Base-by-base conservation (phyloP, 371 early-diverging fungal genomes). In the Apophysomyces ossiformis region DNA sequence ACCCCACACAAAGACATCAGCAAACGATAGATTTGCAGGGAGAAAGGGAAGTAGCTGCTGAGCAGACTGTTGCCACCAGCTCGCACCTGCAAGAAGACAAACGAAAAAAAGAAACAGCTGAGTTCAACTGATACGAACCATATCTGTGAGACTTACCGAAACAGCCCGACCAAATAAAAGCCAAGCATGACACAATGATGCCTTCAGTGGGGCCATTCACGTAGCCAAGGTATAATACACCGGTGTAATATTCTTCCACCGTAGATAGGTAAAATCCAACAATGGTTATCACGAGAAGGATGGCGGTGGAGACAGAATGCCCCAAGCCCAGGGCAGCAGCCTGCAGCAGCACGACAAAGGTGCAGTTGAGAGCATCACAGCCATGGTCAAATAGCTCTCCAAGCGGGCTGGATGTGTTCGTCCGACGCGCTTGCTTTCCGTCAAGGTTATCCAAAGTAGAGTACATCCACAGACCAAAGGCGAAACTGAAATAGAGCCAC, bases 371-470 rank as follows among this genome's bases (percentile, higher is more conserved):
- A 13, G 97, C 95, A 73, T 97, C 97, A 72, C 96, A 94, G 9
- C 97, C 97, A 69, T 93, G 92, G 74, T 93, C 95, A 80, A 95
- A 97, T 21, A 99, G 84, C 81, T 99, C 98, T 37, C 99, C 99
- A 13, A 99, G 84, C 7, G 99, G 96, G 2, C 94, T 93, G 3
- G 92, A 90, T 3, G 93, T 85, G 12, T 92, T 91, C n/a, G 98
- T 98, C 47, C 95, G 85, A 57, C 99, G 86, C n/a, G 99, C 99
- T 77, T 99, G 99, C 79, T 95, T 94, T 57, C 99, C 99, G 78
- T 99, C 99, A 21, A 99, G 93, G 67, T 94, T 95, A 83, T 99
- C 99, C 74, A 97, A 93, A 15, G 97, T 95, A 58, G 95, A 95
- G 76, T 98, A 98, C 38, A 97, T 75, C 92, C 96, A 98, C 64